A percentile compares a stretch with the other conserved stretches of the same genome.
Evolutionary conservation across 148 eudicot species (phyloP).

Genomic region (Nyssa sinensis): DNA sequence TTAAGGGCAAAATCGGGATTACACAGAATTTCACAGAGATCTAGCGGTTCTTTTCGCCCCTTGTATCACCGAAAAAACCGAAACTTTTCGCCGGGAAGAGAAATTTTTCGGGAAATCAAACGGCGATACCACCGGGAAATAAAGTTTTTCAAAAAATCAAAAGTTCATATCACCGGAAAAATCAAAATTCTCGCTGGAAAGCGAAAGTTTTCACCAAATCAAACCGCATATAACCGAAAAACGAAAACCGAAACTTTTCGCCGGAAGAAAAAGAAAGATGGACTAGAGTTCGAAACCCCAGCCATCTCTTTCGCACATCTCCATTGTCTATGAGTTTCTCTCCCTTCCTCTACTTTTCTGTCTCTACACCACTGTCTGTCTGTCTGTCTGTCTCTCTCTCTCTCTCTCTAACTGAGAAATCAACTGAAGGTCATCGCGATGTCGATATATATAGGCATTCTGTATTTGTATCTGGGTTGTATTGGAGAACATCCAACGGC

Average conservation of each 20-base stretch:
- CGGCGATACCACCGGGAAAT: neutral
- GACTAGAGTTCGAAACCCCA: slow-evolving; percentile 14
- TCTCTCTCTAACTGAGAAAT: slow-evolving; percentile 27
- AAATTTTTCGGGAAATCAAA: neutral
- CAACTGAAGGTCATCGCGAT: slow-evolving; percentile 23
- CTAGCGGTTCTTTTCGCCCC: slow-evolving; percentile 4
- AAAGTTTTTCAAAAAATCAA: neutral
- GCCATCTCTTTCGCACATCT: slow-evolving; percentile 5
- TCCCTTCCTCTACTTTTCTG: no score
- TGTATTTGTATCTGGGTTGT: neutral
- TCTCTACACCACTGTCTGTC: neutral
- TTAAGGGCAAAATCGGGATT: slow-evolving; percentile 11
- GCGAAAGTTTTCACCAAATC: neutral
- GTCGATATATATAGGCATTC: neutral
- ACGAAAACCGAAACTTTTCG: neutral
- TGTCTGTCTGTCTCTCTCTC: neutral
- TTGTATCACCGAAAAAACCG: neutral
- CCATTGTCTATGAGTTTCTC: no score
- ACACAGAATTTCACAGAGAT: slow-evolving; percentile 24
- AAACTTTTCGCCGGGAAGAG: neutral
- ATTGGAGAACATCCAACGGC: neutral
- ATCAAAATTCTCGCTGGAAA: slow-evolving; percentile 13
- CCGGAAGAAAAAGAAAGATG: neutral
- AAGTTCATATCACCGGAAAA: slow-evolving; percentile 3
- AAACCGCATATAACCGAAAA: neutral